Conservation (phyloP, 129 eudicot species). For the Tanacetum coccineum region DNA sequence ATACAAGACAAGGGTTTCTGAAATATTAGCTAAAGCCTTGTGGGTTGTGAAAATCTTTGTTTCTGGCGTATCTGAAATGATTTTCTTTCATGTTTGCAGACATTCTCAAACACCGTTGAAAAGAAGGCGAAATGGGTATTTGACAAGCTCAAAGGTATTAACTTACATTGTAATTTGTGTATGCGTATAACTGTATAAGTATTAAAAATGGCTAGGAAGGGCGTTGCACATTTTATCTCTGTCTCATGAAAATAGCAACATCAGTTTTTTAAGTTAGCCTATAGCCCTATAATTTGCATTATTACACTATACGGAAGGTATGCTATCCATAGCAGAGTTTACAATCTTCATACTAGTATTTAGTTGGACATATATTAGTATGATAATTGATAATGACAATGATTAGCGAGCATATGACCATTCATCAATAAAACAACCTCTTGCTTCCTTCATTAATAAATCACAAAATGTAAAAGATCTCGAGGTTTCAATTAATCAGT, state of each 20-base stretch:
- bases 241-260: not conserved
- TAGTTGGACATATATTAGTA: not conserved
- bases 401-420: not conserved
- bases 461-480: not conserved
- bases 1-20: not conserved
- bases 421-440: not conserved
- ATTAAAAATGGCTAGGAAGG: too few relatives aligned
- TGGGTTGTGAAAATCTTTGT: too few relatives aligned
- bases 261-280: not conserved
- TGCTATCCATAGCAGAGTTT: not conserved
- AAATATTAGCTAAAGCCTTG: not conserved
- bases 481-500: not conserved
- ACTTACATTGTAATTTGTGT: not conserved
- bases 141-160: constrained; percentile 82
- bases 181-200: not conserved
- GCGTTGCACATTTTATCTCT: not conserved
- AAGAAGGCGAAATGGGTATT: constrained; percentile 94
- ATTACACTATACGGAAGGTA: not conserved
- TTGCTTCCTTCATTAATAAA: not conserved
- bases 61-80: not conserved
- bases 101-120: constrained; percentile 75
- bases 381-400: not conserved
- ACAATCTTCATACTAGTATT: not conserved
- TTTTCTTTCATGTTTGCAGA: constrained; percentile 44
- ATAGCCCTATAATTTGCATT: not conserved